Percentiles rank a stretch among this genome's conserved stretches.
Conservation (phyloP, 140 eudicot genomes). For the Erigeron philadelphicus region DNA sequence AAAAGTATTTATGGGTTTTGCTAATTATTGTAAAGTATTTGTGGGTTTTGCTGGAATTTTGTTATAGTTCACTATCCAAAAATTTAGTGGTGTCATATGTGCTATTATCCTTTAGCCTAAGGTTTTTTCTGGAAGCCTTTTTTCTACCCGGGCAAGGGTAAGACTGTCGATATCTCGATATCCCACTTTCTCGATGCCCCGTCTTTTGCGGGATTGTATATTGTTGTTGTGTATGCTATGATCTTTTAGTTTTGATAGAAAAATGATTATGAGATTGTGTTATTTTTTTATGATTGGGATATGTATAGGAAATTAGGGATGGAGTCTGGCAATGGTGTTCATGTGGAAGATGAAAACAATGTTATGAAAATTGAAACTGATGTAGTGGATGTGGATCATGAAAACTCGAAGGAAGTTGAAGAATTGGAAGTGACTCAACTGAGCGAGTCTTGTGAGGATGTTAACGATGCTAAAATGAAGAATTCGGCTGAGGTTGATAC, state of each 20-base stretch:
- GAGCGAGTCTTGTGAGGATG: slow-evolving; percentile 34
- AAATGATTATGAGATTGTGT: slow-evolving; percentile 15
- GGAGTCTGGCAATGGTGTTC: slow-evolving; percentile 67
- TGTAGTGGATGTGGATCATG: slow-evolving; percentile 35
- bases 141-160: no score
- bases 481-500: slow-evolving; percentile 26
- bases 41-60: slow-evolving; percentile 13
- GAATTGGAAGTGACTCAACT: neutral
- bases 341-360: slow-evolving; percentile 42
- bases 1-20: slow-evolving; percentile 19
- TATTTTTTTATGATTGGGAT: neutral
- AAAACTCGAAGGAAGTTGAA: slow-evolving; percentile 13
- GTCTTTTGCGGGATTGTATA: no score
- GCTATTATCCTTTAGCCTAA: slow-evolving; percentile 10
- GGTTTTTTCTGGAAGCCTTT: no score
- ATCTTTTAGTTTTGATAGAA: slow-evolving; percentile 10
- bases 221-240: neutral
- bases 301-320: slow-evolving; percentile 22
- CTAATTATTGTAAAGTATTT: slow-evolving; percentile 9
- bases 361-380: slow-evolving; percentile 28
- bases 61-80: slow-evolving; percentile 8
- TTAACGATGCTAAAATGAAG: slow-evolving; percentile 25
- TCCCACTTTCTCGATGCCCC: no score
- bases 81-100: neutral
- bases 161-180: no score